Percentiles rank a stretch among this genome's conserved stretches.
phyloP scores from a whole-genome alignment of 495 filamentous ascomycete genomes.

The Talaromyces liani region DNA sequence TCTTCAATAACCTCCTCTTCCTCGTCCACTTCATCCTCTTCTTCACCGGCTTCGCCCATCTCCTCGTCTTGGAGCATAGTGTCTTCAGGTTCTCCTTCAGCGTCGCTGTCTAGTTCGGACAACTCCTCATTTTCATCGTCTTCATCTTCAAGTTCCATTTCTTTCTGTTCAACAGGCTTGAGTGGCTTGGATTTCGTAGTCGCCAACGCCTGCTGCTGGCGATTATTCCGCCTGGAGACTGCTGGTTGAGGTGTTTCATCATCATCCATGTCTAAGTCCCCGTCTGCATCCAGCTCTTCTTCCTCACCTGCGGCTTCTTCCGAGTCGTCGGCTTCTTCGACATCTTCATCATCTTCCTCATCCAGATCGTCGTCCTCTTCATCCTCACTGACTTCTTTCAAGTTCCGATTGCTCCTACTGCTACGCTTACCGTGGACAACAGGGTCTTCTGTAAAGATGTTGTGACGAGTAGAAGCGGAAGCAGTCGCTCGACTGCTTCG shows the following conservation, averaged over 20 bases:
- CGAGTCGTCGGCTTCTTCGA: slow-evolving; percentile 48
- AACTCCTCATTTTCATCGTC: slow-evolving; percentile 44
- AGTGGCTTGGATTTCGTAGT: slow-evolving; percentile 27
- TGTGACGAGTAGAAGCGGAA: slow-evolving; percentile 24
- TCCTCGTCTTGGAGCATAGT: slow-evolving; percentile 30
- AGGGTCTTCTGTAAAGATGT: slow-evolving; percentile 47
- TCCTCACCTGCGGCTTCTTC: slow-evolving; percentile 53
- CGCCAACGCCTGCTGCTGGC: slow-evolving; percentile 17
- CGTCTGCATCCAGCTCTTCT: slow-evolving; percentile 48
- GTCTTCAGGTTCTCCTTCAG: slow-evolving; percentile 44
- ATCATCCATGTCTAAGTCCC: slow-evolving; percentile 53
- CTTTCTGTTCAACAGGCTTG: slow-evolving; percentile 53
- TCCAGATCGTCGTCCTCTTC: slow-evolving; percentile 41
- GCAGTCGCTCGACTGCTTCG: slow-evolving; percentile 20
- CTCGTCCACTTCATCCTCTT: slow-evolving; percentile 39
- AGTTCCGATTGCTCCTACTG: slow-evolving; percentile 59
- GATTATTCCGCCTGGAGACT: slow-evolving; percentile 22
- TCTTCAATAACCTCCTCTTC: slow-evolving; percentile 45
- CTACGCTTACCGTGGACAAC: slow-evolving; percentile 55
- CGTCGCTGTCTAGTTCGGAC: slow-evolving; percentile 41
- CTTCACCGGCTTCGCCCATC: slow-evolving; percentile 18
- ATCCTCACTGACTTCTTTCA: slow-evolving; percentile 58
- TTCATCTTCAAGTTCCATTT: slow-evolving; percentile 48
- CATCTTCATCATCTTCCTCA: slow-evolving; percentile 41
- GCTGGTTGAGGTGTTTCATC: slow-evolving; percentile 39